phyloP scores from a whole-genome alignment of 2,329 filamentous ascomycete genomes.

The Clarireedia paspali region DNA sequence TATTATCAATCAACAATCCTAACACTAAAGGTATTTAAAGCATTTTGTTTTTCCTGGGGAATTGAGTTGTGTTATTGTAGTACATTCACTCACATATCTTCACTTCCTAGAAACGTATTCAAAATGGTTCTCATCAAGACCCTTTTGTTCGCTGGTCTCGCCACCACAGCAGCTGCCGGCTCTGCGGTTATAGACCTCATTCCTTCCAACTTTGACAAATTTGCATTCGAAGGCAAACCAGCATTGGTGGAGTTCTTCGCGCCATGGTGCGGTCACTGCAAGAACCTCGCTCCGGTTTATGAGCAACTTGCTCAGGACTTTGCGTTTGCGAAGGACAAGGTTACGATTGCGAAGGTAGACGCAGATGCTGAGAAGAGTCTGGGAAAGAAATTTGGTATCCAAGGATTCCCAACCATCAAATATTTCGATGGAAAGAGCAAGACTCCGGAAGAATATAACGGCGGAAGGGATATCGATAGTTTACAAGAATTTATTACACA shows the following conservation, averaged over 20 bases:
- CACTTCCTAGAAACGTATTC: constrained; percentile 1
- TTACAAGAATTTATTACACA: constrained; percentile 72
- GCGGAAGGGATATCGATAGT: constrained; percentile 81
- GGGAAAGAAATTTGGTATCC: constrained; percentile 78
- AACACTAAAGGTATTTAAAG: constrained; percentile 2
- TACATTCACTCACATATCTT: neutral
- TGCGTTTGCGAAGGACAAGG: constrained; percentile 60
- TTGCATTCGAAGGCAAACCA: constrained; percentile 88
- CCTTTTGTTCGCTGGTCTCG: constrained; percentile 48
- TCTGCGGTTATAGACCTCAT: constrained; percentile 86
- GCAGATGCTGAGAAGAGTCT: constrained; percentile 81
- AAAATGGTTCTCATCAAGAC: constrained; percentile 44
- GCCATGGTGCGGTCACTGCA: constrained; percentile 99
- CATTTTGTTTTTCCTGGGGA: too few relatives aligned
- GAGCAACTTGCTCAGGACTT: constrained; percentile 78
- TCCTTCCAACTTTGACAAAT: constrained; percentile 82
- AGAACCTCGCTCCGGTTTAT: constrained; percentile 88
- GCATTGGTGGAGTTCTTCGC: constrained; percentile 98
- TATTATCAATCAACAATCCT: constrained; percentile 4
- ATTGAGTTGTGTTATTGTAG: too few relatives aligned
- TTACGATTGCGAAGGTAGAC: constrained; percentile 92
- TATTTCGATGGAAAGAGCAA: constrained; percentile 95
- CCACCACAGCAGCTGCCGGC: constrained; percentile 37
- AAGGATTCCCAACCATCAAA: constrained; percentile 95
- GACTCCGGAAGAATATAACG: constrained; percentile 75